phyloP scores from a whole-genome alignment of 208 protist genomes.

The Acanthamoeba triangularis region DNA sequence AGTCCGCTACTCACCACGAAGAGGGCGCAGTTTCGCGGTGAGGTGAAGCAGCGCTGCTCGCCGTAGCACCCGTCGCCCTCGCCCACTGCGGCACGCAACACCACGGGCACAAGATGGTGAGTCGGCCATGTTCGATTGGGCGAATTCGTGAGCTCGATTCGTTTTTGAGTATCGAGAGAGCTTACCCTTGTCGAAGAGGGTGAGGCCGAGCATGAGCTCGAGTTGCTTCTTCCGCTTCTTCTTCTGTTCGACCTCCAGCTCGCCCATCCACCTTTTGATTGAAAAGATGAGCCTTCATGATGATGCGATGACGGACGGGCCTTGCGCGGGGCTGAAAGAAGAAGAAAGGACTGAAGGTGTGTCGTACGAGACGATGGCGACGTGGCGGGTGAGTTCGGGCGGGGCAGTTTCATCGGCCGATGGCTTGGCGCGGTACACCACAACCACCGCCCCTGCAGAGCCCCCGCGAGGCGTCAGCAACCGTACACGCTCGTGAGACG shows the following conservation, averaged over 20 bases:
- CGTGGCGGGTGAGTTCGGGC: neutral
- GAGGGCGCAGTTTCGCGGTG: neutral
- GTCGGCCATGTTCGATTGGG: no score
- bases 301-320: neutral
- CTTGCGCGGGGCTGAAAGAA: neutral
- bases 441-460: neutral
- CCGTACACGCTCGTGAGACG: neutral
- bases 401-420: neutral
- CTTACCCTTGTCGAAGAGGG: conserved; percentile 35
- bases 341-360: neutral
- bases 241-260: conserved; percentile 48
- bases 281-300: neutral
- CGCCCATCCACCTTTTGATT: conserved; percentile 24
- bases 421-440: neutral
- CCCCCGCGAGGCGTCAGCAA: neutral
- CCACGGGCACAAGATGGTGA: no score
- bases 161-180: no score
- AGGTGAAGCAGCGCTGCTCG: conserved; percentile 2
- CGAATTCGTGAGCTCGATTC: neutral
- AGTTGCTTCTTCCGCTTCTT: conserved; percentile 57
- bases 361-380: neutral
- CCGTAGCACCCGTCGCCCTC: conserved; percentile 18
- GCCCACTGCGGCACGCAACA: neutral
- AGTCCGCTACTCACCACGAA: neutral
- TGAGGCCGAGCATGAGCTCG: conserved; percentile 42